phyloP scores from a whole-genome alignment of 345 rosid genomes.

The Gossypium raimondii region DNA sequence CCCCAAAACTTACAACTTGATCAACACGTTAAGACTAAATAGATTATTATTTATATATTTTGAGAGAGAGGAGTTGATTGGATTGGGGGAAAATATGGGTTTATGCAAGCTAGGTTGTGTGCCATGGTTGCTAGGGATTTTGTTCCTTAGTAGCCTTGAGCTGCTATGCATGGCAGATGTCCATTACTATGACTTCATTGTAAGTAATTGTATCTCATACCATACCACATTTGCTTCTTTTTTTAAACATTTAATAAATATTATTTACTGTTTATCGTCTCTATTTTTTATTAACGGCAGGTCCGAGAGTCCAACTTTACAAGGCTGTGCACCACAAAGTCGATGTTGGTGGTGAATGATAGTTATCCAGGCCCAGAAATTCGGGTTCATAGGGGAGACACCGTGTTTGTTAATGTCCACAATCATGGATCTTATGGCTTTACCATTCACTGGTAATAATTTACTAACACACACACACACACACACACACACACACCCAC shows the following conservation, averaged over 20 bases:
- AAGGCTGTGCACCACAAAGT: conserved; percentile 33
- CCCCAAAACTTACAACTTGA: not conserved
- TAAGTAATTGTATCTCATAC: not conserved
- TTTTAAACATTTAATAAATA: too few relatives aligned
- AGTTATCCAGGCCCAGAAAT: conserved; percentile 45
- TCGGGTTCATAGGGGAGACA: conserved; percentile 39
- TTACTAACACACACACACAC: too few relatives aligned
- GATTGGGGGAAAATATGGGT: not conserved
- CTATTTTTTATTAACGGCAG: conserved; percentile 13
- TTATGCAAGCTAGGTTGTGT: not conserved
- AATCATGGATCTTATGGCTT: conserved; percentile 42
- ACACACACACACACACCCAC: too few relatives aligned
- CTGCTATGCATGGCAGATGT: conserved; percentile 4
- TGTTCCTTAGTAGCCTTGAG: not conserved
- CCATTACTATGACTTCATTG: conserved; percentile 8
- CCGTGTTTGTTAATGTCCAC: conserved; percentile 36
- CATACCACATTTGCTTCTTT: too few relatives aligned
- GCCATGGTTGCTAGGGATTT: not conserved
- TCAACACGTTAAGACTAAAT: not conserved
- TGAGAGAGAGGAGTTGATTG: not conserved
- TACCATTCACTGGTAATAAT: conserved; percentile 49
- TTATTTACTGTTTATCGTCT: too few relatives aligned
- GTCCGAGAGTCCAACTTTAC: conserved; percentile 32
- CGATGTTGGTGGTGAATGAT: conserved; percentile 41
- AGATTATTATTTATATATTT: not conserved